Base-by-base conservation (phyloP, 331 rosid genomes). In the Stylosanthes scabra region DNA sequence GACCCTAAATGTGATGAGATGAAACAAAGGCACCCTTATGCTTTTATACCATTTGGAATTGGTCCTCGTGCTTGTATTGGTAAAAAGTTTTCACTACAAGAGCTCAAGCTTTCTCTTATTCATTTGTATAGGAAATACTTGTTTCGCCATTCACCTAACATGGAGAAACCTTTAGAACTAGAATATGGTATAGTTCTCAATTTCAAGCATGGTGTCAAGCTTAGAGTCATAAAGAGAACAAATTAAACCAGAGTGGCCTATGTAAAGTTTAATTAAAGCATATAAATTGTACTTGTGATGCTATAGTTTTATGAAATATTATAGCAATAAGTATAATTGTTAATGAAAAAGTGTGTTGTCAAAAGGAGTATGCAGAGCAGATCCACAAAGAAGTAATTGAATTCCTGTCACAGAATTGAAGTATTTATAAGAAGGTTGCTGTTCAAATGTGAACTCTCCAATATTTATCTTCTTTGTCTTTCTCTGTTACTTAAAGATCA, bases 61-160 rank as follows among this genome's bases (percentile, higher is more conserved):
- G 97, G 98, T 29, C 98, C 96, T 29, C 64, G 93, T 58, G 85
- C 97, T 15, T 93, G 97, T 84, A 84, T 93, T 8, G 97, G 97
- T 10, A 86, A 88, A 76, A 90, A 84, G 71, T 90, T 92, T 66
- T 79, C 97, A 50, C 66, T 88, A 3, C 87, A 86, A 75, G 98
- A 93, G 73, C 46, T 93, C 56, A 88, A 90, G 80, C 98, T 88
- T 72, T 79, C 91, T 1, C 45, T 93, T 34, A 87, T 93, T 76
- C 91, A 90, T 76, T 80, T 93, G 31, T 93, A 87, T 80, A 58
- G 85, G 55, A 88, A 83, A 50, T 92, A 82, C 50, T 74, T 87
- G 14, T 90, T 92, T 63, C 82, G 88, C n/a, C 95, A 84, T 72
- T 83, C 94, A 25, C 87, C 83, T 6, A 45, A 68, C 56, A 90